Evolutionary conservation across 345 rosid genomes (phyloP).

Genomic region (Euphorbia peplus): DNA sequence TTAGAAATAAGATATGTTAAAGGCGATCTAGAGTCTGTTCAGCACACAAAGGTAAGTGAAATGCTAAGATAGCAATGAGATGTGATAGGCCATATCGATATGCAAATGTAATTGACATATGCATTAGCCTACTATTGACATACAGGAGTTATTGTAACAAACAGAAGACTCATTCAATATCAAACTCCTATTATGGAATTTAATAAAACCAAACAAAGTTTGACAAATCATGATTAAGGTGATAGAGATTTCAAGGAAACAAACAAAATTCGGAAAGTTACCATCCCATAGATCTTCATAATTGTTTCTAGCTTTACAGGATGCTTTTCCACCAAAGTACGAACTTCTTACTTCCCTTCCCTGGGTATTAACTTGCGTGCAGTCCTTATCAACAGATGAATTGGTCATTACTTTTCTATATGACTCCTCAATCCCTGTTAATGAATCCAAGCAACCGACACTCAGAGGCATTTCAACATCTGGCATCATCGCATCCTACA

Average conservation of each 20-base stretch:
- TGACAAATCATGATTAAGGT: neutral
- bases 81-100: slow-evolving; percentile 10
- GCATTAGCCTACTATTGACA: slow-evolving; percentile 7
- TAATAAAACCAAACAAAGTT: slow-evolving; percentile 8
- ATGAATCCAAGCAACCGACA: slow-evolving; percentile 30
- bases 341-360: slow-evolving; percentile 32
- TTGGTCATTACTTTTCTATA: slow-evolving; percentile 28
- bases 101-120: slow-evolving; percentile 8
- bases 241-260: neutral
- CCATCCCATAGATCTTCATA: slow-evolving; percentile 48
- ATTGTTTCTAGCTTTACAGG: slow-evolving; percentile 16
- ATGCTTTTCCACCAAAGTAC: slow-evolving; percentile 23
- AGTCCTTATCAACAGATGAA: slow-evolving; percentile 25
- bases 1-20: neutral
- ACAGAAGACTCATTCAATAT: slow-evolving; percentile 11
- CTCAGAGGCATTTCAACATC: slow-evolving; percentile 37
- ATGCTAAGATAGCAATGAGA: neutral
- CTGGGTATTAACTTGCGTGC: slow-evolving; percentile 27
- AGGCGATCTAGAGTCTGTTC: neutral
- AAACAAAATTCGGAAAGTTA: slow-evolving; percentile 22
- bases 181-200: neutral
- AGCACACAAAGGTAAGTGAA: neutral
- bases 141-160: neutral
- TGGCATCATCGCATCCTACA: slow-evolving; percentile 54
- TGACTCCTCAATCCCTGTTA: slow-evolving; percentile 28